A percentile compares a stretch with the other conserved stretches of the same genome.
phyloP scores from a whole-genome alignment of 2,329 filamentous ascomycete species.

The Dendrostoma leiphaemia region DNA sequence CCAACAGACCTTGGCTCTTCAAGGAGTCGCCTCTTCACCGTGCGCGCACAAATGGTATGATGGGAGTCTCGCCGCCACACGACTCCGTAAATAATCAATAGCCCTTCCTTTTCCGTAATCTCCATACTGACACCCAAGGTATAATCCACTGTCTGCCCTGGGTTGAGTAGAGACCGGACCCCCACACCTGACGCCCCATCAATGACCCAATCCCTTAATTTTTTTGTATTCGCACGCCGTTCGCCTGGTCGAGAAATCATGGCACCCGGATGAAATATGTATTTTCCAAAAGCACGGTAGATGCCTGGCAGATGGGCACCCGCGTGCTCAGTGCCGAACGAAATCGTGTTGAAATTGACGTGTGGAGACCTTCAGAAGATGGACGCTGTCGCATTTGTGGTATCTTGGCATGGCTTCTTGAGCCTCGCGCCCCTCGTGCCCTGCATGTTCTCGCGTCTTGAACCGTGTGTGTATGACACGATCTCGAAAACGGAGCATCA shows the following conservation, averaged over 20 bases:
- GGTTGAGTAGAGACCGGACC: conserved; percentile 12
- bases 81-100: conserved; percentile 15
- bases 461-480: no score
- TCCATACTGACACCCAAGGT: conserved; percentile 12
- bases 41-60: background rate
- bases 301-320: conserved; percentile 1
- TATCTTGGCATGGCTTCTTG: background rate
- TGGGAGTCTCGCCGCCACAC: background rate
- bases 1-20: background rate
- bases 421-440: background rate
- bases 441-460: background rate
- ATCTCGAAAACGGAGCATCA: background rate
- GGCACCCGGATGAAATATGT: conserved; percentile 5
- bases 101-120: conserved; percentile 15
- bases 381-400: background rate
- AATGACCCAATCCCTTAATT: conserved; percentile 4
- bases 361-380: background rate
- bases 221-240: conserved; percentile 14
- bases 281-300: conserved; percentile 6
- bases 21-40: background rate
- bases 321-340: background rate
- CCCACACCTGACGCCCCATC: conserved; percentile 15
- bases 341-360: conserved; percentile 5
- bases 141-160: conserved; percentile 10
- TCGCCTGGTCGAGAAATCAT: conserved; percentile 17